Base-by-base conservation (phyloP, 1,139 yeast species). In the Sugiyamaella japonica region DNA sequence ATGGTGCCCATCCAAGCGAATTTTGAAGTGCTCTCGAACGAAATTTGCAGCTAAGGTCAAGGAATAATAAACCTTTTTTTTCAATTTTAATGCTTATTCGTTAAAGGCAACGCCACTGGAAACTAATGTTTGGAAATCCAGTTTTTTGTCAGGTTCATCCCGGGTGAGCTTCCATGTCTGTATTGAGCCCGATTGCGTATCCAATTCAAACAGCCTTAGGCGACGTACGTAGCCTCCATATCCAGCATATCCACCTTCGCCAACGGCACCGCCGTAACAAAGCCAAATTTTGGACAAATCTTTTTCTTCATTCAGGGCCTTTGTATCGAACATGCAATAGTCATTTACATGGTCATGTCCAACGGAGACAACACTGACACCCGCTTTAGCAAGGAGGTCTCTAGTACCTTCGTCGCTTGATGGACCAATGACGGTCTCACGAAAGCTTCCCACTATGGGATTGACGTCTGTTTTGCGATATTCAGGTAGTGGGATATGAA, bases 321-420 rank as follows among this genome's bases (percentile, higher is more conserved):
- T 32, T 7, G 69, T 61, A 59, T 84, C 85, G 52, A 75, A 72
- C 66, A 87, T 72, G 70, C 99, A 93, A 68, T 81, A 93, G 66
- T 93, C 98, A 68, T 93, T 93, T 62, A 89, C 87, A 67, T 93
- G 98, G 66, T 93, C 98, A 69, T 93, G 99, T 0, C 99, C 98
- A 8, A 88, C 95, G 54, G 86, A 78, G 0, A 83, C 81, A 0
- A 87, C 88, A 31, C 80, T 73, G 0, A 91, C 91, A 0, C 93
- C 95, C 7, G 86, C 61, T 7, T 77, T 73, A 3, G 78, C 79
- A 25, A 93, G 73, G 0, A 79, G 72, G 8, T 77, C 72, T 50
- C 91, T 73, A 44, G 86, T 86, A 7, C 65, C 66, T 0, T 89
- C 75, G 66, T 89, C 86, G 66, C 81, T 79, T 37, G 72, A 74